Percentiles rank a stretch among this genome's conserved stretches.
These are phyloP conservation scores for Euphrasia arctica DNA, from an alignment of 305 asterid species.

Conservation along the genomic window DNA sequence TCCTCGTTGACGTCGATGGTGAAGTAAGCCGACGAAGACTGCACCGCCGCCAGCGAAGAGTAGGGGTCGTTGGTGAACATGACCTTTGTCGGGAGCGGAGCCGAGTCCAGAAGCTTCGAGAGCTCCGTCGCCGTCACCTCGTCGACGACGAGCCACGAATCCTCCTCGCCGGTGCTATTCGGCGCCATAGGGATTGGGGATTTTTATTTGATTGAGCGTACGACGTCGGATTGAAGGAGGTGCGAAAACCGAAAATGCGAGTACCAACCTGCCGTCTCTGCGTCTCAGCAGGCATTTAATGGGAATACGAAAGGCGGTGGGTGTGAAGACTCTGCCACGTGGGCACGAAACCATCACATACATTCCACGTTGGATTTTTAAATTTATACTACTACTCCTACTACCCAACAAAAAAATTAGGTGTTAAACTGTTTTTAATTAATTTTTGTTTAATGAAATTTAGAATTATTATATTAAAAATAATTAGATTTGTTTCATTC, in stretches of 20 bases:
- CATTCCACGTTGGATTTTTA: too few species aligned
- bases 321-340: constrained; percentile 10
- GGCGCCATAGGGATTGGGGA: constrained; percentile 6
- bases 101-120: constrained; percentile 44
- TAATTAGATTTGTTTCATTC: too few species aligned
- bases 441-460: too few species aligned
- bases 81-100: constrained; percentile 41
- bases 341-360: background rate
- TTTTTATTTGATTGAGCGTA: constrained; percentile 8
- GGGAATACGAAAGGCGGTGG: background rate
- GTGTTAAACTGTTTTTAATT: too few species aligned
- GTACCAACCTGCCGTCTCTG: too few species aligned
- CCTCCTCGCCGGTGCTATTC: constrained; percentile 23
- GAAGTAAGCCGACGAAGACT: constrained; percentile 55
- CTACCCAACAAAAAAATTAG: too few species aligned
- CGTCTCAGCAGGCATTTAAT: background rate
- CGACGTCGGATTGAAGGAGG: constrained; percentile 21
- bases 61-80: constrained; percentile 62
- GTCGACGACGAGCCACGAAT: constrained; percentile 44
- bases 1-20: constrained; percentile 77
- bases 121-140: constrained; percentile 55
- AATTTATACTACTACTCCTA: too few species aligned
- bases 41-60: constrained; percentile 40
- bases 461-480: too few species aligned
- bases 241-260: too few species aligned